Evolutionary conservation across 108 stramenopile species (phyloP).

Genomic region (Mediolabrus comicus): DNA sequence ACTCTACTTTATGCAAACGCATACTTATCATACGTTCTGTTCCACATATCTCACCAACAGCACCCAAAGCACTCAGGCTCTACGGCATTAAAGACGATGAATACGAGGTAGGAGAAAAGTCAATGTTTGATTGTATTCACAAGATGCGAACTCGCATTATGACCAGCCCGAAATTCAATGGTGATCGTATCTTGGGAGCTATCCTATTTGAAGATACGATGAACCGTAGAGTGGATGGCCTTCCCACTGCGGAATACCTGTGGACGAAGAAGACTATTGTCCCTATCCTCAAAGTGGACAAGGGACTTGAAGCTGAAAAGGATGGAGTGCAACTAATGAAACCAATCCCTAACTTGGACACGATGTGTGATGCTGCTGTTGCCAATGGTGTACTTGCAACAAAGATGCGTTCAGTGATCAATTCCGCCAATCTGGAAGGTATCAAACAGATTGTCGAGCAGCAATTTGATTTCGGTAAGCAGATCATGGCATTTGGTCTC

Average conservation of each 20-base stretch:
- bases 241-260: slow-evolving; percentile 60
- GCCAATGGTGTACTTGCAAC: slow-evolving; percentile 72
- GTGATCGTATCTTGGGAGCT: slow-evolving; percentile 64
- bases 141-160: slow-evolving; percentile 79
- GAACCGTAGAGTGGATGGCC: slow-evolving; percentile 65
- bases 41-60: slow-evolving; percentile 1
- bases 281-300: slow-evolving; percentile 82
- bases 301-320: slow-evolving; percentile 58
- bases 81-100: slow-evolving; percentile 65
- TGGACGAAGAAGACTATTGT: slow-evolving; percentile 72
- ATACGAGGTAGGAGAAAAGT: slow-evolving; percentile 51
- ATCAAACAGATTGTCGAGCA: slow-evolving; percentile 77
- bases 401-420: slow-evolving; percentile 79
- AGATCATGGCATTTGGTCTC: slow-evolving; percentile 59
- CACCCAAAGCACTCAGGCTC: slow-evolving; percentile 65
- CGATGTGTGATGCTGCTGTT: slow-evolving; percentile 50
- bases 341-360: slow-evolving; percentile 61
- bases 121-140: slow-evolving; percentile 77
- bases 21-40: too few species aligned
- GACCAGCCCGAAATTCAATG: slow-evolving; percentile 60
- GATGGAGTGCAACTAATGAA: slow-evolving; percentile 86
- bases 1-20: too few species aligned
- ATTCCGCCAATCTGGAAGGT: slow-evolving; percentile 60
- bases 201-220: slow-evolving; percentile 88
- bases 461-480: slow-evolving; percentile 75